Base-by-base conservation (phyloP, 1,284 basidiomycete genomes). In the Leccinum variabile region DNA sequence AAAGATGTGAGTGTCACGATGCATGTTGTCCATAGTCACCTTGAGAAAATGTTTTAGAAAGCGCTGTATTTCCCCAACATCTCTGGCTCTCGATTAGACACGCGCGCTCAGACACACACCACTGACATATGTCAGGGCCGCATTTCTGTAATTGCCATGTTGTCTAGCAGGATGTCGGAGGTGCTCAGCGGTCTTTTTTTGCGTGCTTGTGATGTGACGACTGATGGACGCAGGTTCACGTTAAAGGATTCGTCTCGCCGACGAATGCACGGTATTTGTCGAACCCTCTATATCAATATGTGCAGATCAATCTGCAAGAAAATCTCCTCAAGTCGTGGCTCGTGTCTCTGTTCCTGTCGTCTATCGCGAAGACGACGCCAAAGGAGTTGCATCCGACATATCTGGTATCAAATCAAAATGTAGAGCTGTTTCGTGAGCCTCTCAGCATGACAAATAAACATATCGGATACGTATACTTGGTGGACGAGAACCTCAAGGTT, bases 31-130 rank as follows among this genome's bases (percentile, higher is more conserved):
- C 35, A 35, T 59, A 30, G 49, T 54, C 54, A 7, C 3, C 59
- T 60, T 68, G 30, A 71, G 39, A 33, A 18, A 16, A 16, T 18
- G 49, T 30, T 66, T 8, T 69, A 96, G 94, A 90, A 86, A 88
- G 87, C 97, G 8, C 78, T 94, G 1, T 98, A 94, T 77, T 91
- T 98, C 62, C 97, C 97, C 1, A 87, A 97, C 68, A 85, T 99
- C n/a, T 75, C 78, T 2, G 97, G 97, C 0, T 89, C 85, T 53
- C 82, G 86, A 22, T 74, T 91, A 66, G 81, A 82, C 57, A 80
- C 81, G 52, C 77, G 81, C n/a, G 72, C 76, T 13, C 84, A 81
- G 59, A 83, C 83, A 22, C 88, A 95, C 72, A 98, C 95, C 1
- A 91, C 94, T 1, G 83, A 87, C 25, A 77, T 98, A 68, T 88